phyloP scores from a whole-genome alignment of 345 rosid genomes.

The Eucalyptus pauciflora region DNA sequence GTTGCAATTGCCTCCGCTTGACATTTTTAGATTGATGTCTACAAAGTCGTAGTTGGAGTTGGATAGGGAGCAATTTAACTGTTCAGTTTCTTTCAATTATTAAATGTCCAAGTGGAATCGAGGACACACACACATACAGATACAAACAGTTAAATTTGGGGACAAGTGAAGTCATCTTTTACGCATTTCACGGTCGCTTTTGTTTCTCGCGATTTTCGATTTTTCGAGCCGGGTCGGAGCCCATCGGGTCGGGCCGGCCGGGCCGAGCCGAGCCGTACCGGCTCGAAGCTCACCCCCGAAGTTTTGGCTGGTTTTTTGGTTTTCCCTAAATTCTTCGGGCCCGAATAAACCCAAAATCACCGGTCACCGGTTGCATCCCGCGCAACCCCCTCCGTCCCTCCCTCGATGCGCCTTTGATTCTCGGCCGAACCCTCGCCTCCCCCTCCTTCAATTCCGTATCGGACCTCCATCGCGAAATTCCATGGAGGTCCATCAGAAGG shows the following conservation, averaged over 20 bases:
- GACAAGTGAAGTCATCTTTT: background rate
- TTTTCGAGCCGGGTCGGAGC: background rate
- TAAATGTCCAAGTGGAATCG: background rate
- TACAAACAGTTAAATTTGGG: background rate
- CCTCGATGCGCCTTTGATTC: background rate
- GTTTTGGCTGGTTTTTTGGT: background rate
- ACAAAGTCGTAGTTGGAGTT: background rate
- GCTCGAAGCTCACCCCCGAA: background rate
- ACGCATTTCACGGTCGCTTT: background rate
- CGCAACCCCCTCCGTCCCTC: background rate
- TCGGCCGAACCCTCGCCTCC: background rate
- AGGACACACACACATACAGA: background rate
- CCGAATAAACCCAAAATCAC: background rate
- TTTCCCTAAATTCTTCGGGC: background rate
- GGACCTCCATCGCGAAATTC: background rate
- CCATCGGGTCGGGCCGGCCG: background rate
- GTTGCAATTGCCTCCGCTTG: background rate
- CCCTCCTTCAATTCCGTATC: background rate
- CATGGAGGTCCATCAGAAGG: conserved; percentile 18
- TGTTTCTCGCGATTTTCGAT: background rate
- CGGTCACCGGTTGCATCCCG: background rate
- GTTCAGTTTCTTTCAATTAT: background rate
- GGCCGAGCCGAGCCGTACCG: background rate
- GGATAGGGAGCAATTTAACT: background rate
- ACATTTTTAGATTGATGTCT: background rate